These are phyloP conservation scores for Plicaturopsis crispa DNA, from an alignment of 768 basidiomycete species.

Conservation along the genomic window DNA sequence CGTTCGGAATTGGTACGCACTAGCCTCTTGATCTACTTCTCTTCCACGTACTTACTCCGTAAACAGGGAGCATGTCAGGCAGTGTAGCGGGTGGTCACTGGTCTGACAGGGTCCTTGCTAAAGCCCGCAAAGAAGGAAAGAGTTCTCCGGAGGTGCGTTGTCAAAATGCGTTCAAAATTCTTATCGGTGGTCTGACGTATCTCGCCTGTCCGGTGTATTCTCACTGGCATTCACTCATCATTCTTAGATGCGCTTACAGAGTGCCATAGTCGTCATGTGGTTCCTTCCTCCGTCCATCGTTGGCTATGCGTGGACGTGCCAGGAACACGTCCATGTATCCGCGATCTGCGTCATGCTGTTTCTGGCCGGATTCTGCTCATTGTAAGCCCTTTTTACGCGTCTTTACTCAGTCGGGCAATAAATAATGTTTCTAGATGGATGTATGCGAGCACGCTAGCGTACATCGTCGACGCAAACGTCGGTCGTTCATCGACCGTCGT, in stretches of 20 bases:
- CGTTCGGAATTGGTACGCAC: constrained; percentile 58
- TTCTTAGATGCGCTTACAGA: constrained; percentile 62
- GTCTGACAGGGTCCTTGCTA: constrained; percentile 43
- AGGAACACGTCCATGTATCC: constrained; percentile 55
- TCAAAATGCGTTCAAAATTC: neutral
- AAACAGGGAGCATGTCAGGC: constrained; percentile 40
- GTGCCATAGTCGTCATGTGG: constrained; percentile 49
- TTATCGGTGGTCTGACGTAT: neutral
- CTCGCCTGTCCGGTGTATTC: constrained; percentile 2
- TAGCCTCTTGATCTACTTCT: neutral
- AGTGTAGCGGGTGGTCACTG: constrained; percentile 52
- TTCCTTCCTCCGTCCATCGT: constrained; percentile 54
- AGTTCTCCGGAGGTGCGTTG: constrained; percentile 58
- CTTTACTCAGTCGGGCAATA: neutral
- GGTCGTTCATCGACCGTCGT: constrained; percentile 73
- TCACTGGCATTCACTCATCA: neutral
- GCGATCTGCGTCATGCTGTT: constrained; percentile 70
- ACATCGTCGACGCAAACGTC: constrained; percentile 80
- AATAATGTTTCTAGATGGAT: constrained; percentile 33
- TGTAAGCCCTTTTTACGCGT: constrained; percentile 39
- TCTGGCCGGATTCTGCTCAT: constrained; percentile 62
- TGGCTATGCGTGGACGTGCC: constrained; percentile 70
- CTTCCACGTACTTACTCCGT: constrained; percentile 1
- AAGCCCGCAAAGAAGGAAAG: constrained; percentile 34
- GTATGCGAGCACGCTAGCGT: constrained; percentile 69